These are phyloP conservation scores for Metschnikowia lochheadii DNA, from an alignment of 805 yeast species.

Conservation along the genomic window DNA sequence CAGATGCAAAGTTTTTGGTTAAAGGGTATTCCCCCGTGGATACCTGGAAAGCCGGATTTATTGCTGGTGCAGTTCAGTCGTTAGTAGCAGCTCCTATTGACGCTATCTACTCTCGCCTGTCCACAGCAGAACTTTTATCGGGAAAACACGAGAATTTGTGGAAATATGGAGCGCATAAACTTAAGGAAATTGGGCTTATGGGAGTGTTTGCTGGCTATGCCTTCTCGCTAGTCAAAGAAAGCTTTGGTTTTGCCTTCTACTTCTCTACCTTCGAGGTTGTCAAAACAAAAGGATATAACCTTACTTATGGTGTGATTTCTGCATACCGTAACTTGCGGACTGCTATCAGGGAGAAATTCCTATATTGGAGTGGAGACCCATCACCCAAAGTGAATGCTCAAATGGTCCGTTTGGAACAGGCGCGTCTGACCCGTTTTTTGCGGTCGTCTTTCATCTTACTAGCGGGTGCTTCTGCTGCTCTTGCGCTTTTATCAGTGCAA, in stretches of 20 bases:
- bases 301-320: conserved; percentile 43
- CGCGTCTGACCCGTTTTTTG: conserved; percentile 45
- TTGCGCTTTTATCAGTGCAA: conserved; percentile 70
- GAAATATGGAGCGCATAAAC: conserved; percentile 66
- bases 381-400: conserved; percentile 15
- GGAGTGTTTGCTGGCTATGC: conserved; percentile 91
- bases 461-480: conserved; percentile 88
- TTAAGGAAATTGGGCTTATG: conserved; percentile 67
- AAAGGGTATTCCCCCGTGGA: conserved; percentile 35
- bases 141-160: conserved; percentile 70
- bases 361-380: conserved; percentile 17
- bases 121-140: conserved; percentile 65
- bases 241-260: conserved; percentile 78
- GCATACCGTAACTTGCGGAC: conserved; percentile 41
- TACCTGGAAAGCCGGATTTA: conserved; percentile 72
- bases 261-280: conserved; percentile 77
- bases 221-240: conserved; percentile 74
- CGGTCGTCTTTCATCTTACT: conserved; percentile 66
- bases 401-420: conserved; percentile 26
- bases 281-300: conserved; percentile 60
- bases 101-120: conserved; percentile 80
- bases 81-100: conserved; percentile 91
- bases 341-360: conserved; percentile 17
- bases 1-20: not conserved
- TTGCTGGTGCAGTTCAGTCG: conserved; percentile 88